Conservation (phyloP, 257 asterid species). For the Petrea volubilis region DNA sequence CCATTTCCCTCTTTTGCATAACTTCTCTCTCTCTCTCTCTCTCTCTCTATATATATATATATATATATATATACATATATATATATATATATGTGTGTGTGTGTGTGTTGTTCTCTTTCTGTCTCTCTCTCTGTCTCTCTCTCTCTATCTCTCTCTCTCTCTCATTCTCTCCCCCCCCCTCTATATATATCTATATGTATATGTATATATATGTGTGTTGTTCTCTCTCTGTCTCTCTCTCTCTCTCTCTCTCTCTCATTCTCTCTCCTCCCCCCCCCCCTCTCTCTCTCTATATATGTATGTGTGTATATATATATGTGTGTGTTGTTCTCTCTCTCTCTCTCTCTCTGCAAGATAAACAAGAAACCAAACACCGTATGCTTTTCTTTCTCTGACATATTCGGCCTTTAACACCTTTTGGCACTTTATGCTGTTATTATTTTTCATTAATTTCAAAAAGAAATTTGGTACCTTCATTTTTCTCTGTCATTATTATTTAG, state of each 20-base stretch:
- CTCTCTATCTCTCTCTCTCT: too few species aligned
- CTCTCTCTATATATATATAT: too few species aligned
- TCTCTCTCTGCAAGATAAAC: not conserved
- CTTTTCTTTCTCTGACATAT: conserved; percentile 28
- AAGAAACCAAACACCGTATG: conserved; percentile 34
- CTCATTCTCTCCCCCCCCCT: too few species aligned
- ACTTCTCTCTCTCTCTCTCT: conserved; percentile 42
- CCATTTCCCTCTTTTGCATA: conserved; percentile 49
- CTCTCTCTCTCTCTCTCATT: conserved; percentile 6
- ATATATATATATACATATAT: too few species aligned
- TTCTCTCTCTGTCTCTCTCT: conserved; percentile 9
- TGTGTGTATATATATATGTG: too few species aligned
- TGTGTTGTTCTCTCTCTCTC: too few species aligned
- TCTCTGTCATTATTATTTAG: not conserved
- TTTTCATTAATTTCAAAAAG: not conserved
- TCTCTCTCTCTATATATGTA: too few species aligned
- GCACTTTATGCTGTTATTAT: conserved; percentile 15
- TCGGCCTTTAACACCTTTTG: conserved; percentile 28
- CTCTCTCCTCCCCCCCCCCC: not conserved
- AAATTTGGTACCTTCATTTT: not conserved
- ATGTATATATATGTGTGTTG: too few species aligned
- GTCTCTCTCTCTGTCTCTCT: too few species aligned
- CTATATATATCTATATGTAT: too few species aligned
- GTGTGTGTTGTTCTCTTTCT: too few species aligned
- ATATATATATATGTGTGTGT: too few species aligned